A percentile compares a stretch with the other conserved stretches of the same genome.
phyloP scores from a whole-genome alignment of 106 monocot species.

The Narthecium ossifragum region DNA sequence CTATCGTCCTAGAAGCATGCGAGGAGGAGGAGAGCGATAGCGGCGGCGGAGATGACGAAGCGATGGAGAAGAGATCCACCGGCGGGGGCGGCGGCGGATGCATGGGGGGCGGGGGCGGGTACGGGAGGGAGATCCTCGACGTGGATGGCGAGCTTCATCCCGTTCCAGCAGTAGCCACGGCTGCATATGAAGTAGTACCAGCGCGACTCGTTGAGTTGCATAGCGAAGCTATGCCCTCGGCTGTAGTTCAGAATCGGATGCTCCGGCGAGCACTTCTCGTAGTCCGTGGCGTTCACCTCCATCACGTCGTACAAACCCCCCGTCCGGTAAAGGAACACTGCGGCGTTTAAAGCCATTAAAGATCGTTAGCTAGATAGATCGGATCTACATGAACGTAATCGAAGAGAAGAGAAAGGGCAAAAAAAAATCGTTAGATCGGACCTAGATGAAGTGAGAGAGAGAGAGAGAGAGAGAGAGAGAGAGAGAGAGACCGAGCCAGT shows the following conservation, averaged over 20 bases:
- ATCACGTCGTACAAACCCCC: conserved; percentile 27
- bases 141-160: conserved; percentile 41
- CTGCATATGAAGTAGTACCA: conserved; percentile 53
- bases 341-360: no score
- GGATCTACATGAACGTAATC: no score
- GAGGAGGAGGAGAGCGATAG: background rate
- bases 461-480: background rate
- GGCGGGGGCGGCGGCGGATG: conserved; percentile 3
- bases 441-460: background rate
- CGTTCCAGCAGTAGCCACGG: conserved; percentile 35
- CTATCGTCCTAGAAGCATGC: background rate
- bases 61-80: no score
- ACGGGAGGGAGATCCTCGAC: conserved; percentile 15
- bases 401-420: background rate
- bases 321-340: conserved; percentile 29
- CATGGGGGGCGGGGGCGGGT: conserved; percentile 5
- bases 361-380: no score
- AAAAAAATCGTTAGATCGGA: background rate
- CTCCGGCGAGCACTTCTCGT: conserved; percentile 21
- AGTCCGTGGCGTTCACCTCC: conserved; percentile 40
- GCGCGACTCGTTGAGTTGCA: conserved; percentile 29
- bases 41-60: background rate
- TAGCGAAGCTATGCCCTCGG: conserved; percentile 22
- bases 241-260: conserved; percentile 15
- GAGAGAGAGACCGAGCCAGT: conserved; percentile 15